Conservation (phyloP, 2,329 filamentous ascomycete species). For the Raffaelea albimanens region DNA sequence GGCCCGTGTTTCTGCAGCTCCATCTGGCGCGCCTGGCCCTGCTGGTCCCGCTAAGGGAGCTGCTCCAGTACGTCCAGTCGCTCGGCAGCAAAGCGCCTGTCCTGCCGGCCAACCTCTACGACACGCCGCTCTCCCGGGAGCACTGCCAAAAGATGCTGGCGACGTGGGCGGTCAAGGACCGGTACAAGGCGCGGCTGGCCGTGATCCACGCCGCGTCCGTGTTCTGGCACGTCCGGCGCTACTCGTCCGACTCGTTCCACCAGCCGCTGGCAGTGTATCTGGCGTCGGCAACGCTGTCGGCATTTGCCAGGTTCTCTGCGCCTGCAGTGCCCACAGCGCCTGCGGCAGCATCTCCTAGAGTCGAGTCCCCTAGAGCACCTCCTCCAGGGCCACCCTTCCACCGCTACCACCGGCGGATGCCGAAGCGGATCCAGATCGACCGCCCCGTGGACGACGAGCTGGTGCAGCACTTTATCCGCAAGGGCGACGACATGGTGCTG, state of each 20-base stretch:
- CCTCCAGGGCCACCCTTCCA: too few relatives aligned
- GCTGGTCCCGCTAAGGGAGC: too few relatives aligned
- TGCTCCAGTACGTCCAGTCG: too few relatives aligned
- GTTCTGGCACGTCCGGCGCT: conserved; percentile 42
- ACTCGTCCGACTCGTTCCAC: conserved; percentile 35
- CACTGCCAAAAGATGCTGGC: conserved; percentile 23
- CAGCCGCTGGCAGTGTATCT: conserved; percentile 35
- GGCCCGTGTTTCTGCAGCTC: conserved; percentile 30
- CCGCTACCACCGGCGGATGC: not conserved
- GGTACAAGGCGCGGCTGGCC: conserved; percentile 47
- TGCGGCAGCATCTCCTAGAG: too few relatives aligned
- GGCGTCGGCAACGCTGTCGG: conserved; percentile 36
- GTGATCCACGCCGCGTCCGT: conserved; percentile 42
- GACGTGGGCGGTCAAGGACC: conserved; percentile 40
- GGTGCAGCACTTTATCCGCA: not conserved
- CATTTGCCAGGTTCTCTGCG: conserved; percentile 17
- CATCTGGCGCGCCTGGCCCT: conserved; percentile 31
- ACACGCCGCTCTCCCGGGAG: not conserved
- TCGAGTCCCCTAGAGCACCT: too few relatives aligned
- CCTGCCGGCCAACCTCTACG: not conserved
- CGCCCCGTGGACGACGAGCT: conserved; percentile 4
- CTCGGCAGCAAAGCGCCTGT: too few relatives aligned
- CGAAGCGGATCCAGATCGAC: not conserved
- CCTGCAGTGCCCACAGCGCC: not conserved
- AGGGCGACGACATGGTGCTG: not conserved